Evolutionary conservation across 495 filamentous ascomycete species (phyloP).

Genomic region (Xylaria sp.): DNA sequence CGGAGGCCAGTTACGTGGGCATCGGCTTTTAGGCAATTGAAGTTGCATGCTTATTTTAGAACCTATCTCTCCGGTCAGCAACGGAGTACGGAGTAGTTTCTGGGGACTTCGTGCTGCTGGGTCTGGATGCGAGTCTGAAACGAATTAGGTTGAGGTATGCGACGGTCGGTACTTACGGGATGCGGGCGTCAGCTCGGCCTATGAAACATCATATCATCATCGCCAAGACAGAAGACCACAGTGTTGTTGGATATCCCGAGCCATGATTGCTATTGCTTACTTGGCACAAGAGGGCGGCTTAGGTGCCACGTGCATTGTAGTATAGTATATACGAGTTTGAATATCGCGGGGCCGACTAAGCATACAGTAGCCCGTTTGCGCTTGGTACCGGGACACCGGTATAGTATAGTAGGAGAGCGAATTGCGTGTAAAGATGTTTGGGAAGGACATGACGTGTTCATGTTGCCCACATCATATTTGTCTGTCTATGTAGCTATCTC

Average conservation of each 20-base stretch:
- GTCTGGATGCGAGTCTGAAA: constrained; percentile 14
- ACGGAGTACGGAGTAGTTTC: constrained; percentile 6
- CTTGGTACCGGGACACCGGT: neutral
- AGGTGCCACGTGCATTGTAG: neutral
- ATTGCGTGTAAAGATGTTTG: no score
- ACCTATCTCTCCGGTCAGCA: neutral
- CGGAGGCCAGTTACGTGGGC: neutral
- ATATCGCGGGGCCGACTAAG: neutral
- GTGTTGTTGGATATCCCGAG: neutral
- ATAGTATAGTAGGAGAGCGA: neutral
- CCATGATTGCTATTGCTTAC: neutral
- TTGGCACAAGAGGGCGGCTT: neutral
- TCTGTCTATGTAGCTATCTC: neutral
- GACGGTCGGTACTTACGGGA: neutral
- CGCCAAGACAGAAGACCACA: neutral
- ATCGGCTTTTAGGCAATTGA: neutral
- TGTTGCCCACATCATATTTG: neutral
- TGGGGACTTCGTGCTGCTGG: neutral
- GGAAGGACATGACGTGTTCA: neutral
- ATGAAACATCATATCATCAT: constrained; percentile 11
- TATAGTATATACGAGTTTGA: neutral
- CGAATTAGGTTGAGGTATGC: constrained; percentile 4
- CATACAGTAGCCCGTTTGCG: neutral
- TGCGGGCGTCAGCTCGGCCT: neutral
- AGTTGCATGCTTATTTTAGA: constrained; percentile 9